These are phyloP conservation scores for Dryadomyces quercivorus DNA, from an alignment of 2,329 filamentous ascomycete species.

Conservation along the genomic window DNA sequence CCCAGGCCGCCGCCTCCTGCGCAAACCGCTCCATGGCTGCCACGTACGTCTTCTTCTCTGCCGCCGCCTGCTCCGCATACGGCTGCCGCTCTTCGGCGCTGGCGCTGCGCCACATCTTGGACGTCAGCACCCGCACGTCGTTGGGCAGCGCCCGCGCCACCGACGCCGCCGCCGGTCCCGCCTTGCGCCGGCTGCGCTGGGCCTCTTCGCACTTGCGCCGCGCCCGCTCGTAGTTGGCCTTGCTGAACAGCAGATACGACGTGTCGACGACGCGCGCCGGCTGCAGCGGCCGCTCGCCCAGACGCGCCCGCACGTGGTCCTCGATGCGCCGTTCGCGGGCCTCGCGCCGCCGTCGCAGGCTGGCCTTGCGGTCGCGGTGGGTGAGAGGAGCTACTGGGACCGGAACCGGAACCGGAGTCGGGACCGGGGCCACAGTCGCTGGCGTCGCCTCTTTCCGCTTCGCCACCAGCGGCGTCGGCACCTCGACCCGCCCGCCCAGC, in stretches of 20 bases:
- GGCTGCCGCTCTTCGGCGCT: slow-evolving; percentile 58
- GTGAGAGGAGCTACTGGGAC: slow-evolving; percentile 30
- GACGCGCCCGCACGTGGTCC: slow-evolving; percentile 36
- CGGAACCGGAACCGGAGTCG: too few relatives aligned
- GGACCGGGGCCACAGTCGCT: slow-evolving; percentile 3
- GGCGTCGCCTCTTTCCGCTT: slow-evolving; percentile 37
- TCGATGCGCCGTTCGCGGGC: slow-evolving; percentile 43
- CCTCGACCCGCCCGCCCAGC: slow-evolving; percentile 60
- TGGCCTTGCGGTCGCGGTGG: slow-evolving; percentile 4
- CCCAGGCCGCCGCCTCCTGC: slow-evolving; percentile 55
- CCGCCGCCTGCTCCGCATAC: slow-evolving; percentile 62
- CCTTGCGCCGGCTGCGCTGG: slow-evolving; percentile 18
- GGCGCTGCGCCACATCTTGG: slow-evolving; percentile 82
- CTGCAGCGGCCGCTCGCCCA: slow-evolving; percentile 64
- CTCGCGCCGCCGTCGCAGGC: slow-evolving; percentile 37
- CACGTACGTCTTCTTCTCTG: slow-evolving; percentile 55
- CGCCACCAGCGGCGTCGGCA: slow-evolving; percentile 56
- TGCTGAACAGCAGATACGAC: slow-evolving; percentile 83
- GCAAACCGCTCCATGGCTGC: slow-evolving; percentile 47
- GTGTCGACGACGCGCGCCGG: slow-evolving; percentile 68
- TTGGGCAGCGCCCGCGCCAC: slow-evolving; percentile 59
- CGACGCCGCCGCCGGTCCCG: slow-evolving; percentile 36
- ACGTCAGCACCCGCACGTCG: slow-evolving; percentile 74
- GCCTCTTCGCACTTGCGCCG: slow-evolving; percentile 46
- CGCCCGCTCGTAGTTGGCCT: slow-evolving; percentile 56